Evolutionary conservation across 768 basidiomycete species (phyloP), one percentile per base, ranked within the genome.

Genomic region (Termitomyces sp.): DNA sequence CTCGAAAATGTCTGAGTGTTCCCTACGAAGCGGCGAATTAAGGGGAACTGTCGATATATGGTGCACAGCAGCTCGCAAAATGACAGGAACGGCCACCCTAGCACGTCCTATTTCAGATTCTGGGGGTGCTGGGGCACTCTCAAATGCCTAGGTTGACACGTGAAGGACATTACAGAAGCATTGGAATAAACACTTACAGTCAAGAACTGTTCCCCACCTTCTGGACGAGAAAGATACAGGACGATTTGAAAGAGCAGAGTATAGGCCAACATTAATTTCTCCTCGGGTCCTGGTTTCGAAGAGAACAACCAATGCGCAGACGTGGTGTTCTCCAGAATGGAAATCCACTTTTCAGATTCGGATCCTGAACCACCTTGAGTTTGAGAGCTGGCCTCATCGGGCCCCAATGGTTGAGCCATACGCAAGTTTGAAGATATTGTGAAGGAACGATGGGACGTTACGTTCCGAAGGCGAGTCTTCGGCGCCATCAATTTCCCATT

Each of bases 71-170:
- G 68, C 68, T 22, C 57, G 59, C 2, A 62, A 42, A 33, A 71
- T 63, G 22, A 42, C 39, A 26, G 58, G 58, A 4, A 66, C 58
- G 1, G 69, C 68, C 22, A 46, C 48, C 12, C 69, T 53, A 7
- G 68, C 69, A 14, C 68, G 65, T 5, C 65, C 66, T 13, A 71
- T 71, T 44, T 69, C 68, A 5, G 68, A 69, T 32, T 64, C 56
- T 24, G 64, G 52, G 12, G 67, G 52, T 12, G 61, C 68, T n/a
- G 63, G 46, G 18, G 66, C 65, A 8, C 65, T 55, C n/a, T 20
- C 55, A 44, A 71, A 71, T n/a, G 62, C 66, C 69, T 70, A 39
- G 3, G n/a, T 30, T 50, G 10, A 22, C 18, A 18, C 27, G 24
- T 52, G 8, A 47, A 36, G 44, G 33, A 7, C 22, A 39, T 33